phyloP scores from a whole-genome alignment of 306 rosid species.

The Inga leiocalycina region DNA sequence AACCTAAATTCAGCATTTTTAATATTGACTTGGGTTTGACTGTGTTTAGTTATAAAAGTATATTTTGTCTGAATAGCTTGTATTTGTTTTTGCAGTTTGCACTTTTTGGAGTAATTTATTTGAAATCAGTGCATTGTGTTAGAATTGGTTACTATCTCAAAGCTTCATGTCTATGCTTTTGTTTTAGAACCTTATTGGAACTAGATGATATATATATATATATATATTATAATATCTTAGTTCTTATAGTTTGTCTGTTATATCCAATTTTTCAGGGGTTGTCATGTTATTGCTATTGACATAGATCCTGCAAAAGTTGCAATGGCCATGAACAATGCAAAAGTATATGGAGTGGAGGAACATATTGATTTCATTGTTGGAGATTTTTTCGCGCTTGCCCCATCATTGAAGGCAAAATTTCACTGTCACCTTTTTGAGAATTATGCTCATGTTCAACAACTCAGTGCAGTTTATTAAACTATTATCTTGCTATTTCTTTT shows the following conservation, averaged over 20 bases:
- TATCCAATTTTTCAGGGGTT: slow-evolving; percentile 34
- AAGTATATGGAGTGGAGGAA: slow-evolving; percentile 42
- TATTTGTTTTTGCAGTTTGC: not conserved
- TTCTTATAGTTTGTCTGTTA: slow-evolving; percentile 1
- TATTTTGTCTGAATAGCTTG: not conserved
- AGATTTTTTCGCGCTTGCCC: slow-evolving; percentile 45
- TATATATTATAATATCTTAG: not conserved
- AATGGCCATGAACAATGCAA: slow-evolving; percentile 44
- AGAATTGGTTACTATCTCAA: not conserved
- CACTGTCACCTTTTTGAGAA: not conserved
- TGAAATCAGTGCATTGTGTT: not conserved
- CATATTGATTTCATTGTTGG: slow-evolving; percentile 45
- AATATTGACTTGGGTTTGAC: not conserved
- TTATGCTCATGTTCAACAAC: not conserved
- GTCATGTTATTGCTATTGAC: slow-evolving; percentile 46
- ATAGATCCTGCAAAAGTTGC: slow-evolving; percentile 37
- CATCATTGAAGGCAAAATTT: slow-evolving; percentile 38
- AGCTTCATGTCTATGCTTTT: not conserved
- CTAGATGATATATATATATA: not conserved
- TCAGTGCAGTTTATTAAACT: not conserved
- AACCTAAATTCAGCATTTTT: not conserved
- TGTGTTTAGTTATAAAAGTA: not conserved
- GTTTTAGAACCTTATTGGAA: not conserved
- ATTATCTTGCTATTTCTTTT: not conserved
- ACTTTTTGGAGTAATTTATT: not conserved